These are phyloP conservation scores for Xeromyces bisporus DNA, from an alignment of 495 filamentous ascomycete species.

Conservation along the genomic window DNA sequence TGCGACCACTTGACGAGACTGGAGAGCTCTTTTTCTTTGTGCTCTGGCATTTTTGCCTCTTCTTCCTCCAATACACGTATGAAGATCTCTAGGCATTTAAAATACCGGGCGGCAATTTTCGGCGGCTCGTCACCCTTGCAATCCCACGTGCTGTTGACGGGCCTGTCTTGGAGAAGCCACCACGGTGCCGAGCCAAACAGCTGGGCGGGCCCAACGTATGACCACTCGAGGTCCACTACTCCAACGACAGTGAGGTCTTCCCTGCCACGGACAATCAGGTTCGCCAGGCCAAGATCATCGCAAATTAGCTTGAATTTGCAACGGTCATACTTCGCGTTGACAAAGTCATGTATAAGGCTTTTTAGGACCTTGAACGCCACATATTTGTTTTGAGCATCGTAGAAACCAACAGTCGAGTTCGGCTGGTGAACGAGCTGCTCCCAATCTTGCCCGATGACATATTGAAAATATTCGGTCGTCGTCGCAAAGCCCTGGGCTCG, in stretches of 20 bases:
- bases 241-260: conserved; percentile 8
- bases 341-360: conserved; percentile 3
- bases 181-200: conserved; percentile 10
- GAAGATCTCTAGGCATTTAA: conserved; percentile 10
- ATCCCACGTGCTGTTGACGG: conserved; percentile 4
- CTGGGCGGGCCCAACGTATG: conserved; percentile 11
- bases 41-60: conserved; percentile 1
- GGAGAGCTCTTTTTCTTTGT: conserved; percentile 9
- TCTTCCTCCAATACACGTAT: conserved; percentile 9
- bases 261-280: conserved; percentile 9
- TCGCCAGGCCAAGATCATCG: conserved; percentile 12
- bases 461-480: conserved; percentile 11
- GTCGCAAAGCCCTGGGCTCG: conserved; percentile 9
- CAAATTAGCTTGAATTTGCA: conserved; percentile 11
- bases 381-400: conserved; percentile 6
- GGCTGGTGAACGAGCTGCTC: conserved; percentile 10
- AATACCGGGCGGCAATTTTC: conserved; percentile 6
- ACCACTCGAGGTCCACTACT: conserved; percentile 12
- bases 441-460: conserved; percentile 10
- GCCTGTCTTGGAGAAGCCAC: conserved; percentile 7
- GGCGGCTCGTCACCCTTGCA: conserved; percentile 5
- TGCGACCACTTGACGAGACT: conserved; percentile 10
- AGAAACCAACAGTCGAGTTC: conserved; percentile 8
- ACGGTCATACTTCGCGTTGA: conserved; percentile 7
- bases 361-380: conserved; percentile 6